Base-by-base conservation (phyloP, 1,284 basidiomycete species). In the Xanthoconium separans region DNA sequence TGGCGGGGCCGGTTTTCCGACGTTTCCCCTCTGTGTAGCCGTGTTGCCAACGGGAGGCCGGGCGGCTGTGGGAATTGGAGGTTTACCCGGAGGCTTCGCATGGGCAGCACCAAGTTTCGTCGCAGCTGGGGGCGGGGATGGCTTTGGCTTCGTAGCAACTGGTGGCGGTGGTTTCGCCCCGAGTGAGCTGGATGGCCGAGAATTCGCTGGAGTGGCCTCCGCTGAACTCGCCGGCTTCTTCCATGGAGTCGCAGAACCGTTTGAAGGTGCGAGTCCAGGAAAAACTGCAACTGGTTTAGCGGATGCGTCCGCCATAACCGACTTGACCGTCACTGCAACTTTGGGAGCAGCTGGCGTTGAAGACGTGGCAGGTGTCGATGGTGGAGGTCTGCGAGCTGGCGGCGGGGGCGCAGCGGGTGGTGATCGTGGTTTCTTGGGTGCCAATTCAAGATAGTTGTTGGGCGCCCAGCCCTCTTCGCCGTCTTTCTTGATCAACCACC, bases 401-500 rank as follows among this genome's bases (percentile, higher is more conserved):
- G 89, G 87, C 0, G 91, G 88, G 0, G 92, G 84, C 1, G 89
- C 82, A 0, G 84, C 76, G 20, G 84, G 78, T 2, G 80, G 76
- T 9, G 80, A 75, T 47, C 80, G 82, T 2, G 81, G 77, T 57
- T 80, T 81, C 15, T 83, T 83, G 43, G 84, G 83, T 4, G 88
- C 82, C 43, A 89, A 79, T 67, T 95, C 91, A 27, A 95, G 83
- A 67, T 98, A 98, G 71, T 98, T 97, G 59, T 89, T 88, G 2
- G 96, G 96, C 16, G 95, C 91, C 95, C 95, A 99, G 15, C 94
- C 96, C 70, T 98, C 94, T 22, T 77, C 73, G 1, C 82, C 83
- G 53, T 81, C 82, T 74, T 93, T 95, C 78, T 90, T 93, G 48
- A 98, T 89, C 42, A 98, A 79, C 95, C 96, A 98, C 96, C 96